phyloP scores from a whole-genome alignment of 192 early-diverging fungal genomes.

The Gorgonomyces haynaldii region DNA sequence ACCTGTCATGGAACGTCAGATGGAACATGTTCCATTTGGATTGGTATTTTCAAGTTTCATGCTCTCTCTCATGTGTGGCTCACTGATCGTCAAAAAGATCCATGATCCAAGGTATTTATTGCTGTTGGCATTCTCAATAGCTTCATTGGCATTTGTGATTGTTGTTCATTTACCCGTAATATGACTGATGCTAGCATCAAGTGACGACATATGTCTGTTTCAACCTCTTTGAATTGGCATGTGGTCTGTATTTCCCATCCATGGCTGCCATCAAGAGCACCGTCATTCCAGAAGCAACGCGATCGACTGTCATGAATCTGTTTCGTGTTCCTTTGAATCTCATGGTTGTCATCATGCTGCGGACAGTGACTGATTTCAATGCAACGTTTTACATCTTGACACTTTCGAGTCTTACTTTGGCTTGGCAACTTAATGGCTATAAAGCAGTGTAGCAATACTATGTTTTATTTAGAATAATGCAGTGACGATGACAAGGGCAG shows the following conservation, averaged over 20 bases:
- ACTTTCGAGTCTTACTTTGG: too few relatives aligned
- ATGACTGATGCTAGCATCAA: not conserved
- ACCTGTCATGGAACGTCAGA: slow-evolving; percentile 19
- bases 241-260: slow-evolving; percentile 37
- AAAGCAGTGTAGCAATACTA: too few relatives aligned
- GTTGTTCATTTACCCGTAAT: slow-evolving; percentile 5
- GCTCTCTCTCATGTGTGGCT: slow-evolving; percentile 41
- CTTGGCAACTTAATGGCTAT: too few relatives aligned
- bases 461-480: too few relatives aligned
- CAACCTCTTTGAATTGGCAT: slow-evolving; percentile 31
- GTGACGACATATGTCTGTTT: slow-evolving; percentile 15
- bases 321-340: slow-evolving; percentile 42
- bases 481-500: too few relatives aligned
- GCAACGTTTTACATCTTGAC: too few relatives aligned
- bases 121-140: slow-evolving; percentile 13
- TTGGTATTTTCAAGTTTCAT: slow-evolving; percentile 38
- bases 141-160: slow-evolving; percentile 8
- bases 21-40: slow-evolving; percentile 25
- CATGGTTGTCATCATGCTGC: slow-evolving; percentile 29
- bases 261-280: slow-evolving; percentile 23
- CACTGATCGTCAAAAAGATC: slow-evolving; percentile 13
- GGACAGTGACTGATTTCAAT: slow-evolving; percentile 18
- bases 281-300: slow-evolving; percentile 30
- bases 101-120: not conserved
- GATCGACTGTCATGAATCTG: slow-evolving; percentile 36